These are phyloP conservation scores for Geotrichum restrictum DNA, from an alignment of 1,139 yeast species.

Conservation along the genomic window DNA sequence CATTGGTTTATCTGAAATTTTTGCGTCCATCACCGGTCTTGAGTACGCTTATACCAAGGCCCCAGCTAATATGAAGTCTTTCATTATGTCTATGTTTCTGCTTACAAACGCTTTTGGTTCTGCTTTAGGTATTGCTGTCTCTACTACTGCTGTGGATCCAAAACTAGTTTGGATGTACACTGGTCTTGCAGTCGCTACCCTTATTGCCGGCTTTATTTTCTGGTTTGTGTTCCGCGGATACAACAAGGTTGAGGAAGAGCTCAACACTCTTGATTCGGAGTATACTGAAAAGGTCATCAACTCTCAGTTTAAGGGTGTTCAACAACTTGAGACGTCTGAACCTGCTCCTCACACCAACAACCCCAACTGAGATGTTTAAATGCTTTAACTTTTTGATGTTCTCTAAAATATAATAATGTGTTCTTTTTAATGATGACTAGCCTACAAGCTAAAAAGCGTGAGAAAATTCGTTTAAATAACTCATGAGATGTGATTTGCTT, in stretches of 20 bases:
- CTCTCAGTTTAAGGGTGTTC: neutral
- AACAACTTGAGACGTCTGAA: too few relatives aligned
- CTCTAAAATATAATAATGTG: too few relatives aligned
- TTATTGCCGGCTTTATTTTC: constrained; percentile 58
- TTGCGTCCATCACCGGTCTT: constrained; percentile 63
- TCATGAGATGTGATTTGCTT: too few relatives aligned
- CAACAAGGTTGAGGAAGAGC: constrained; percentile 57
- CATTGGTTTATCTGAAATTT: constrained; percentile 60
- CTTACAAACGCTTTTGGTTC: constrained; percentile 64
- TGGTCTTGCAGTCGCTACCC: constrained; percentile 57
- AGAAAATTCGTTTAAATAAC: too few relatives aligned
- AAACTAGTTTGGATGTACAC: constrained; percentile 64
- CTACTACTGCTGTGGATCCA: constrained; percentile 63
- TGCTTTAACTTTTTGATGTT: too few relatives aligned
- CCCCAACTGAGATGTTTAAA: too few relatives aligned
- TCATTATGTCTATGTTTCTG: constrained; percentile 60
- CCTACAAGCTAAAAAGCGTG: too few relatives aligned
- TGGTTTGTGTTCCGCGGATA: constrained; percentile 58
- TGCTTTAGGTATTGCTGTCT: constrained; percentile 67
- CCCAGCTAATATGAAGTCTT: constrained; percentile 60
- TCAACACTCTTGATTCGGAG: constrained; percentile 52
- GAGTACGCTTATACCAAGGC: constrained; percentile 71
- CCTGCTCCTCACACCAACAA: too few relatives aligned
- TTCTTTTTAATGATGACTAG: too few relatives aligned
- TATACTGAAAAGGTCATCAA: constrained; percentile 32